Evolutionary conservation across 1,284 basidiomycete species (phyloP).

Genomic region (Thelephora terrestris): DNA sequence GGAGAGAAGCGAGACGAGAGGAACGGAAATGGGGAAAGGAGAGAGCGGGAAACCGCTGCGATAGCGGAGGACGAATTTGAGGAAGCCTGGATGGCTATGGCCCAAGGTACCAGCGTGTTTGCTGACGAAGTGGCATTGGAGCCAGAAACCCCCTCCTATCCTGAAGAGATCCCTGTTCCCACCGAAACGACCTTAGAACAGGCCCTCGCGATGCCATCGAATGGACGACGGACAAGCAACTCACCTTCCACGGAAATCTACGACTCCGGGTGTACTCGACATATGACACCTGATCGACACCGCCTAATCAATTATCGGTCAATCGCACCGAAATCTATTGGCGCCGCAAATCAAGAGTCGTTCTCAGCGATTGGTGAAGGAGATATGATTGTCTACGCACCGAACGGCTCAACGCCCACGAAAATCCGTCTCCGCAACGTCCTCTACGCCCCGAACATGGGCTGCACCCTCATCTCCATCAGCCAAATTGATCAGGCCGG

Average conservation of each 20-base stretch:
- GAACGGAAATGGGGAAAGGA: constrained; percentile 3
- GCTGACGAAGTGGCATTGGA: not conserved
- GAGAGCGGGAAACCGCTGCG: not conserved
- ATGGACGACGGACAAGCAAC: constrained; percentile 1
- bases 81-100: not conserved
- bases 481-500: constrained; percentile 17
- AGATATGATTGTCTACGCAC: constrained; percentile 21
- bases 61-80: constrained; percentile 6
- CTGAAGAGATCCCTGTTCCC: not conserved
- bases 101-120: not conserved
- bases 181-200: constrained; percentile 3
- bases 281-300: constrained; percentile 24
- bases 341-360: constrained; percentile 20
- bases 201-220: not conserved
- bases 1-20: not conserved
- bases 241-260: constrained; percentile 15
- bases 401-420: constrained; percentile 17
- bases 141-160: not conserved
- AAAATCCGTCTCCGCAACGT: constrained; percentile 20
- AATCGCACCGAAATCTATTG: constrained; percentile 19
- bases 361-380: constrained; percentile 25
- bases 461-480: constrained; percentile 25
- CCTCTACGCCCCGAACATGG: constrained; percentile 25
- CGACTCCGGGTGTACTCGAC: constrained; percentile 26
- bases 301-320: constrained; percentile 14